These are phyloP conservation scores for Didymella lethalis DNA, from an alignment of 2,329 filamentous ascomycete genomes.

Conservation along the genomic window DNA sequence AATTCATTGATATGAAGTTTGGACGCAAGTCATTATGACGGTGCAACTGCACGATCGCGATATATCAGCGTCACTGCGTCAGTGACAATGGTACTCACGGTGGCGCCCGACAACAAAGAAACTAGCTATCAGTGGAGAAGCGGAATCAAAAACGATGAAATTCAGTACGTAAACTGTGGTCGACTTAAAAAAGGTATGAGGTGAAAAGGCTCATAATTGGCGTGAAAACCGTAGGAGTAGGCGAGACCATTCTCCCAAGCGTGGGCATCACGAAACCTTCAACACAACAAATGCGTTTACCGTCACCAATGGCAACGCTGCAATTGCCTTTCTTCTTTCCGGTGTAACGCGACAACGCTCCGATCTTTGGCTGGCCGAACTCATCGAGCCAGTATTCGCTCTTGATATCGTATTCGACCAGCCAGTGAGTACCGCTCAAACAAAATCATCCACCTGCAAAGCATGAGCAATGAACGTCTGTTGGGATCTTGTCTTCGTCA, in stretches of 20 bases:
- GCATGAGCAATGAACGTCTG: conserved; percentile 7
- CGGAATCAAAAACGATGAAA: no score
- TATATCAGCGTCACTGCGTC: conserved; percentile 6
- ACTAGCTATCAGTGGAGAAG: neutral
- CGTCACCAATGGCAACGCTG: conserved; percentile 4
- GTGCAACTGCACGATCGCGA: neutral
- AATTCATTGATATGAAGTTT: neutral
- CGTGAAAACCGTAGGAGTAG: neutral
- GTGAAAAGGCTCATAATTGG: neutral
- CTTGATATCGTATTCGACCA: conserved; percentile 10
- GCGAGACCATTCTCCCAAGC: neutral
- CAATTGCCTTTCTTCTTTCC: neutral
- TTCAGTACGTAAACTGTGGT: no score
- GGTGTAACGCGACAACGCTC: neutral
- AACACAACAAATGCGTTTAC: conserved; percentile 8
- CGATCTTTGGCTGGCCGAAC: neutral
- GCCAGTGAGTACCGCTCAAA: conserved; percentile 9
- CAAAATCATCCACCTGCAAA: conserved; percentile 6
- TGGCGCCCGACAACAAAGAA: neutral
- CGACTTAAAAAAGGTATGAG: neutral
- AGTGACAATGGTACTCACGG: neutral
- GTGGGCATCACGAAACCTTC: neutral
- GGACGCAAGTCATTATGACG: neutral
- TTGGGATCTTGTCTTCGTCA: conserved; percentile 2
- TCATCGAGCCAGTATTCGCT: conserved; percentile 9